Conservation (phyloP, 2,329 filamentous ascomycete species). For the Sclerotinia sclerotiorum region DNA sequence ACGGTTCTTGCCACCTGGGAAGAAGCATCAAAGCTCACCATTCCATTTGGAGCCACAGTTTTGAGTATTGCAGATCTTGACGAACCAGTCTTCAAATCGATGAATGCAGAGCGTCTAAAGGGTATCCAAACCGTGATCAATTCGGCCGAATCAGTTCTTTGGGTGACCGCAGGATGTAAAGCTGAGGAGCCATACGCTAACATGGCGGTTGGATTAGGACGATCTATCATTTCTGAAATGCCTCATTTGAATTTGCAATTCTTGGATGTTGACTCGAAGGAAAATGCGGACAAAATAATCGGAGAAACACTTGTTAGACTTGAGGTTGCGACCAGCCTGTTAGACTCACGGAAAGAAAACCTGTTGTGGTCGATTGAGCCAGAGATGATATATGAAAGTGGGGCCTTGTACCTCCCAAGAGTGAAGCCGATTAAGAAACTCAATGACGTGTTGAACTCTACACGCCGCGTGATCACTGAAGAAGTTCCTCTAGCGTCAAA, state of each 20-base stretch:
- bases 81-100: constrained; percentile 29
- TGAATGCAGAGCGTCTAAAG: constrained; percentile 10
- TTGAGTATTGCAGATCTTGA: constrained; percentile 39
- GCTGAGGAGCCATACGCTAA: constrained; percentile 26
- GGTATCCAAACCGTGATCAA: constrained; percentile 7
- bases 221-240: constrained; percentile 29
- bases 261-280: constrained; percentile 26
- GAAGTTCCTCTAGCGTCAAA: constrained; percentile 9
- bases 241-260: constrained; percentile 30
- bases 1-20: constrained; percentile 16
- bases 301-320: constrained; percentile 26
- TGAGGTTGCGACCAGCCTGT: constrained; percentile 4
- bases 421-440: constrained; percentile 19
- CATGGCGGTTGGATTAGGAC: constrained; percentile 29
- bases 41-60: constrained; percentile 21
- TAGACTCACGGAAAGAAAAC: constrained; percentile 8
- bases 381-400: constrained; percentile 27
- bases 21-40: constrained; percentile 11
- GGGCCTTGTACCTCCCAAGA: constrained; percentile 26
- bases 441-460: constrained; percentile 28
- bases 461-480: constrained; percentile 24
- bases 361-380: constrained; percentile 28
- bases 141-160: constrained; percentile 26
- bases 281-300: constrained; percentile 23
- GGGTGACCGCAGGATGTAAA: constrained; percentile 27